Evolutionary conservation across 2,329 filamentous ascomycete genomes (phyloP), one percentile per base, ranked within the genome.

Genomic region (Diaporthe velutina): DNA sequence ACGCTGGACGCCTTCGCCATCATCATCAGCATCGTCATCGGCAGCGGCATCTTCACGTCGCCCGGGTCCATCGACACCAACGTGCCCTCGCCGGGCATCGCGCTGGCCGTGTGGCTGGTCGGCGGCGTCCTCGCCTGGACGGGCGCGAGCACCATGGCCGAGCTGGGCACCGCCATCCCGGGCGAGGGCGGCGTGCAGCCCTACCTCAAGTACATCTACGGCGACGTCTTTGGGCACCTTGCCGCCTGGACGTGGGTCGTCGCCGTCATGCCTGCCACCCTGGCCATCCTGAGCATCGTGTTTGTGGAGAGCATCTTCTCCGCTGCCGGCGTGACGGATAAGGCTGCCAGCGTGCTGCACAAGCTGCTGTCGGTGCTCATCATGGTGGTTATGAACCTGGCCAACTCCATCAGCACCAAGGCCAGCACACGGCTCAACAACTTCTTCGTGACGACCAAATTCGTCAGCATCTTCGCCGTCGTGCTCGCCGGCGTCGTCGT

Each of bases 161-260:
- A 93, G 82, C 84, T 93, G 17, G 91, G 91, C 13, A 91, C 90
- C 6, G 89, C 90, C 4, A 90, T 93, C 48, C 90, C 90, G 0
- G 88, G 90, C 25, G 90, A 93, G 81, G 88, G 91, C 6, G 91
- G 91, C 22, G 88, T 92, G 61, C 91, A 93, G 78, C 90, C 90
- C 19, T 93, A 91, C 77, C 85, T 93, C 9, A 86, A 87, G 77
- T 87, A 90, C 79, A 88, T 92, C 45, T 93, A 88, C 76, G 91
- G 91, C 40, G 90, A 92, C 67, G 82, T 89, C 2, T 87, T 88
- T 66, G 91, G 90, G n/a, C 93, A 92, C 78, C 80, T 92, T 7
- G 90, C 90, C 8, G 90, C 90, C 0, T 93, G 91, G 91, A 90
- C 90, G 0, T 93, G 91, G 89, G 88, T 93, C 71, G 86, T 92